Conservation (phyloP, 768 basidiomycete species). For the Butyriboletus loyo region DNA sequence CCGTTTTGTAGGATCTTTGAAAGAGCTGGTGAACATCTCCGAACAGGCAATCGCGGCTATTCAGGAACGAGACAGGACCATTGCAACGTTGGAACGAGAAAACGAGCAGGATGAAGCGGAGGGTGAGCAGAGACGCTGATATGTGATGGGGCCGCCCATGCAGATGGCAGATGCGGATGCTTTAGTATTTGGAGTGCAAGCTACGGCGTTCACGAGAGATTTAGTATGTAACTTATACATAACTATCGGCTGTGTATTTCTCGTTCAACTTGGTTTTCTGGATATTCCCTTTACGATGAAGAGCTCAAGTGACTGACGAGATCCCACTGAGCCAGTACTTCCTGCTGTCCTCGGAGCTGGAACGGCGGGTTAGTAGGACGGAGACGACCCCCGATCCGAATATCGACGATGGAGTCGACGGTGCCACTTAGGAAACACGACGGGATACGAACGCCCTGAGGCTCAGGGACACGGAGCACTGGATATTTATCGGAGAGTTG, state of each 20-base stretch:
- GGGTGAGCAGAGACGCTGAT: not conserved
- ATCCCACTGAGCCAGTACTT: not conserved
- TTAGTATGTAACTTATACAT: not conserved
- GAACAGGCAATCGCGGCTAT: constrained; percentile 33
- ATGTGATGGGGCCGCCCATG: not conserved
- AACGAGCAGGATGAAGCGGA: constrained; percentile 3
- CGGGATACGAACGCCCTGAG: not conserved
- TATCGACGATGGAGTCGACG: not conserved
- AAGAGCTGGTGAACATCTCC: constrained; percentile 31
- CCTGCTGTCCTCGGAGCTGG: not conserved
- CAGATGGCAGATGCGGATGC: not conserved
- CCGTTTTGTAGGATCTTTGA: constrained; percentile 29
- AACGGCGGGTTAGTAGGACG: not conserved
- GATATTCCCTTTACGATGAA: not conserved
- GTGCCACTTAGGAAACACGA: not conserved
- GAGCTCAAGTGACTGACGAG: not conserved
- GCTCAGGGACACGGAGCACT: not conserved
- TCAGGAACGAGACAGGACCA: constrained; percentile 29
- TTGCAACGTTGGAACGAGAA: constrained; percentile 7
- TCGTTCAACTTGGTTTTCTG: not conserved
- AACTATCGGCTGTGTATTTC: not conserved
- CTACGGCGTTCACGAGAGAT: not conserved
- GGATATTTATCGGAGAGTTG: not conserved
- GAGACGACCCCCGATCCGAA: not conserved
- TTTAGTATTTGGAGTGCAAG: not conserved